Base-by-base conservation (phyloP, 179 eudicot genomes). In the Spergularia azorica region DNA sequence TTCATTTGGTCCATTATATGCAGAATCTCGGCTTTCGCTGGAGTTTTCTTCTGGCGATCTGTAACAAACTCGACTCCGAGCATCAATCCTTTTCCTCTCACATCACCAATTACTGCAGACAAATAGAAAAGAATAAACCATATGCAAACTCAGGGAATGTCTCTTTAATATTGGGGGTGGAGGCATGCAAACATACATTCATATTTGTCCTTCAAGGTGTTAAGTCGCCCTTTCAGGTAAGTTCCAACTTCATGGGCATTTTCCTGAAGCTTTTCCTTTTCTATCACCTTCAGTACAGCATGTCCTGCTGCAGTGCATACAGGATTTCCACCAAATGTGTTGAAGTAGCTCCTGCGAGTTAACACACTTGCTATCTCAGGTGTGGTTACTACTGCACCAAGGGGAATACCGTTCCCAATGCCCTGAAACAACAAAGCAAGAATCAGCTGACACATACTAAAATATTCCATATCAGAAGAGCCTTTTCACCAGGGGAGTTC, bases 301-400 rank as follows among this genome's bases (percentile, higher is more conserved):
- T 73, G 90, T 60, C 99, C 99, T 46, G 91, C 99, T 67, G 97
- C 87, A 71, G 96, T 93, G 75, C 96, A 88, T 1, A 95, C 92
- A 61, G 97, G 98, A 78, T 95, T 95, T 67, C 99, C 99, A 65
- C 99, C 98, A 74, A 95, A 95, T 18, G 99, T 95, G 67, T 95
- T 95, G 88, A 95, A 95, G 77, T 95, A 94, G 76, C 82, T 90
- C 16, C 96, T 83, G 16, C 85, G 90, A n/a, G 94, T 85, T 84
- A 95, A 85, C 51, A 90, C 97, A 77, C 89, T 85, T 36, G 99
- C 97, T 56, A 95, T 91, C 82, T 90, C 92, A 41, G 96, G 97
- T 20, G 99, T 95, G 39, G 99, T 95, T 50, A 95, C 97, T 60
- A 95, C 98, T 39, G 99, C 99, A 62, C 99, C 99, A 43, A 95